Conservation (phyloP, 73 alveolate species). For the Paramecium sexaurelia region DNA sequence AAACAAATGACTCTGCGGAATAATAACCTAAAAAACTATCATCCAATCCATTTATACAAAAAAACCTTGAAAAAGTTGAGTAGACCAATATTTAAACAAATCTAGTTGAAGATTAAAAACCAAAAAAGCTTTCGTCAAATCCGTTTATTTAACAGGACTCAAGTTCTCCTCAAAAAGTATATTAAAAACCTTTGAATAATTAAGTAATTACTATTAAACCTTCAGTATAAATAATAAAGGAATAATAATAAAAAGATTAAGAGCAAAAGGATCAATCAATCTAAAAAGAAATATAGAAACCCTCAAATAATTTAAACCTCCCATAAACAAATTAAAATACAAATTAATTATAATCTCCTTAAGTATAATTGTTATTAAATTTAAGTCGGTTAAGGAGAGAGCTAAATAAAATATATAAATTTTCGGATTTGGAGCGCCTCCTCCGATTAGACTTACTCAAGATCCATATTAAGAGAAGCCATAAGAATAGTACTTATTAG, state of each 20-base stretch:
- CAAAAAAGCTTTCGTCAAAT: no score
- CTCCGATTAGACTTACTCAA: background rate
- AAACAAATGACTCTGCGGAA: no score
- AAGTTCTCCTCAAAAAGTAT: background rate
- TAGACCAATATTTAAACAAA: no score
- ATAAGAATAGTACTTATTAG: background rate
- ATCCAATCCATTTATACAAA: background rate
- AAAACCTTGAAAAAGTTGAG: no score
- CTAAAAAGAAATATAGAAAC: background rate
- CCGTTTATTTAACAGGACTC: background rate
- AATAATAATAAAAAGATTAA: background rate
- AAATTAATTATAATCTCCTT: background rate
- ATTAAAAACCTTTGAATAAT: no score
- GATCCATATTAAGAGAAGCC: background rate
- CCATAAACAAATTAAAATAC: background rate
- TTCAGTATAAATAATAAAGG: background rate
- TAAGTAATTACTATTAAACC: no score
- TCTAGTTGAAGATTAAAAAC: no score
- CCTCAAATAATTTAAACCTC: background rate
- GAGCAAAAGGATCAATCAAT: background rate
- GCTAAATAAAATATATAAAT: background rate
- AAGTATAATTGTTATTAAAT: background rate
- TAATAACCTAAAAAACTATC: no score
- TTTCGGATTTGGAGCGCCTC: conserved; percentile 22
- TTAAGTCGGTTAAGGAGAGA: background rate